phyloP scores from a whole-genome alignment of 139 green algal species.

The Pleodorina starrii region DNA sequence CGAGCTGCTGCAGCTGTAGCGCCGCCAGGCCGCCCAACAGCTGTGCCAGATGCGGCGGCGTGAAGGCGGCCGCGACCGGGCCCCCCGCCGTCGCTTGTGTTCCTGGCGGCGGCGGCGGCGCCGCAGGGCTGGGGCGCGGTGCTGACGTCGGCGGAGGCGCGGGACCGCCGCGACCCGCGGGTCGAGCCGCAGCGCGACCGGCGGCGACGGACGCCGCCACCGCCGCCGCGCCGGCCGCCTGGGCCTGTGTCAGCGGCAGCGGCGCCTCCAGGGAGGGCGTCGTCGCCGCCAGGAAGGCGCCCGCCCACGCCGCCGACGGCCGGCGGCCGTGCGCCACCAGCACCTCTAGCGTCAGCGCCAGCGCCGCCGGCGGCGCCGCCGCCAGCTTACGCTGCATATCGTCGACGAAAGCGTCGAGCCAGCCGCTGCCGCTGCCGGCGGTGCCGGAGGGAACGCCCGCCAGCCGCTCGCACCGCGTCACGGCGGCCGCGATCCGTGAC shows the following conservation, averaged over 20 bases:
- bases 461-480: slow-evolving; percentile 21
- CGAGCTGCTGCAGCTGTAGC: background rate
- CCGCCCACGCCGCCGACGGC: slow-evolving; percentile 13
- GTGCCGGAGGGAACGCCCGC: background rate
- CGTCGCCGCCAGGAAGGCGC: background rate
- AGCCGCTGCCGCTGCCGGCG: background rate
- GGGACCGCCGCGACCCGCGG: background rate
- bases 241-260: slow-evolving; percentile 41
- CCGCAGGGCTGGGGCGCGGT: background rate
- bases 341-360: slow-evolving; percentile 40
- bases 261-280: slow-evolving; percentile 6
- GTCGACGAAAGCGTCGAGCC: background rate
- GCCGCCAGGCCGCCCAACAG: slow-evolving; percentile 13
- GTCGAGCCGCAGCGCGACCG: background rate
- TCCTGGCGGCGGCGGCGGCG: background rate
- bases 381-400: slow-evolving; percentile 28
- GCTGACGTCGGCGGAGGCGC: background rate
- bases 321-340: slow-evolving; percentile 1
- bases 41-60: slow-evolving; percentile 5
- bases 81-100: too few relatives aligned
- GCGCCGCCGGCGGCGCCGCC: slow-evolving; percentile 32
- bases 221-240: slow-evolving; percentile 31
- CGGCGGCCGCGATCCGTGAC: slow-evolving; percentile 1
- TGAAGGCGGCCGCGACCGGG: background rate
- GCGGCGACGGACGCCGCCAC: background rate